These are phyloP conservation scores for Leishmania lainsoni DNA, from an alignment of 208 protist genomes.

Conservation along the genomic window DNA sequence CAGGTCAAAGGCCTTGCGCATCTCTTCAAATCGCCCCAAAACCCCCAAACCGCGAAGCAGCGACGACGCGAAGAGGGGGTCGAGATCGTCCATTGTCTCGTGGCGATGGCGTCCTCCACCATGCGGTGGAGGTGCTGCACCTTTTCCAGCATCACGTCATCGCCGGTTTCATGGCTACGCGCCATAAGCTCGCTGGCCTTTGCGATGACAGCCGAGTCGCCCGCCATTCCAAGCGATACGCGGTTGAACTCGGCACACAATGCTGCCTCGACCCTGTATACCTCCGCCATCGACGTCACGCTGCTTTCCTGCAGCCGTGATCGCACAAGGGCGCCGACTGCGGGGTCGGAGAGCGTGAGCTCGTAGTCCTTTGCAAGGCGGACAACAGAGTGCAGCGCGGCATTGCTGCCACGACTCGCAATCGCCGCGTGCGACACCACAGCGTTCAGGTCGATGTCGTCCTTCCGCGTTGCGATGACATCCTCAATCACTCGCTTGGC, in stretches of 20 bases:
- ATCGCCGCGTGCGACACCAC: conserved; percentile 60
- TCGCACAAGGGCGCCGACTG: conserved; percentile 54
- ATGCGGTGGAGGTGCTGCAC: conserved; percentile 70
- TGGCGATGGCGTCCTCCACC: conserved; percentile 57
- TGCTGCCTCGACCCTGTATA: conserved; percentile 62
- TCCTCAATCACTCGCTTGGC: conserved; percentile 11
- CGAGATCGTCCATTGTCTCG: conserved; percentile 73
- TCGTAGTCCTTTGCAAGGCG: conserved; percentile 29
- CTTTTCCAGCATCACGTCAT: conserved; percentile 82
- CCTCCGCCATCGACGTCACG: conserved; percentile 42
- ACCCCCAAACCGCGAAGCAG: conserved; percentile 87
- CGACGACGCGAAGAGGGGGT: conserved; percentile 56
- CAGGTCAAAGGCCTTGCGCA: conserved; percentile 71
- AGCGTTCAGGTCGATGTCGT: conserved; percentile 39
- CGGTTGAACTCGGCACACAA: conserved; percentile 54
- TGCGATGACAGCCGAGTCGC: conserved; percentile 75
- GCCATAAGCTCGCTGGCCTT: conserved; percentile 77
- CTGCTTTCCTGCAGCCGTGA: conserved; percentile 29
- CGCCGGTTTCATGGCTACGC: conserved; percentile 49
- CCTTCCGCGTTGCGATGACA: conserved; percentile 3
- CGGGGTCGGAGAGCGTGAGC: conserved; percentile 55
- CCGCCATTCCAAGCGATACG: conserved; percentile 55
- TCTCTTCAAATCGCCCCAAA: conserved; percentile 74
- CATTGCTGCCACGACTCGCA: conserved; percentile 45
- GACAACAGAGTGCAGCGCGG: conserved; percentile 40